phyloP scores from a whole-genome alignment of 1,284 basidiomycete species.

The Puccinia polysora region DNA sequence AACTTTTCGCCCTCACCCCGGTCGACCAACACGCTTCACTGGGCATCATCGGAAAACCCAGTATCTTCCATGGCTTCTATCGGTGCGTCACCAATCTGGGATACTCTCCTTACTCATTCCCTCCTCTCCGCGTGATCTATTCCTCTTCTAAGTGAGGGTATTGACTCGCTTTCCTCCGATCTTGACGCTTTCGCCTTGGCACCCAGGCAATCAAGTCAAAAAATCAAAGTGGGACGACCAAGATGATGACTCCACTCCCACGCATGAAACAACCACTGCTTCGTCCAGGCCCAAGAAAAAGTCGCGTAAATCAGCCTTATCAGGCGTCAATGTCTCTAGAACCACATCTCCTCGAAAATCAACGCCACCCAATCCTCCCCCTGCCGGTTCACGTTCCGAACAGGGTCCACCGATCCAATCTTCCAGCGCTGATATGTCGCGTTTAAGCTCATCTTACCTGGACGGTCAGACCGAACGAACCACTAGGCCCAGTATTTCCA shows the following conservation, averaged over 20 bases:
- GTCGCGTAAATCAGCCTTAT: conserved; percentile 23
- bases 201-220: conserved; percentile 8
- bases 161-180: no score
- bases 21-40: no score
- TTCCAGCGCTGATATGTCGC: conserved; percentile 15
- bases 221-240: conserved; percentile 42
- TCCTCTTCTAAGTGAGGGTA: no score
- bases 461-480: conserved; percentile 15
- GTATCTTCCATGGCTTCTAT: no score
- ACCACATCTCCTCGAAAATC: conserved; percentile 12
- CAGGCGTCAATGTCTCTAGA: conserved; percentile 40
- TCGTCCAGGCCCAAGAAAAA: conserved; percentile 22
- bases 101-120: no score
- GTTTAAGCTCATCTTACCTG: conserved; percentile 28
- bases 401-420: conserved; percentile 36
- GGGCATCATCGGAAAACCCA: no score
- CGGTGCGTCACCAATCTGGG: no score
- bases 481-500: conserved; percentile 44
- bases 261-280: background rate
- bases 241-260: conserved; percentile 14
- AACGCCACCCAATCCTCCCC: background rate
- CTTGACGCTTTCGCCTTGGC: no score
- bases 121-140: no score
- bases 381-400: conserved; percentile 15
- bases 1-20: no score